A percentile compares a stretch with the other conserved stretches of the same genome.
Evolutionary conservation across 163 green algal species (phyloP).

Genomic region (Prototheca cutis): DNA sequence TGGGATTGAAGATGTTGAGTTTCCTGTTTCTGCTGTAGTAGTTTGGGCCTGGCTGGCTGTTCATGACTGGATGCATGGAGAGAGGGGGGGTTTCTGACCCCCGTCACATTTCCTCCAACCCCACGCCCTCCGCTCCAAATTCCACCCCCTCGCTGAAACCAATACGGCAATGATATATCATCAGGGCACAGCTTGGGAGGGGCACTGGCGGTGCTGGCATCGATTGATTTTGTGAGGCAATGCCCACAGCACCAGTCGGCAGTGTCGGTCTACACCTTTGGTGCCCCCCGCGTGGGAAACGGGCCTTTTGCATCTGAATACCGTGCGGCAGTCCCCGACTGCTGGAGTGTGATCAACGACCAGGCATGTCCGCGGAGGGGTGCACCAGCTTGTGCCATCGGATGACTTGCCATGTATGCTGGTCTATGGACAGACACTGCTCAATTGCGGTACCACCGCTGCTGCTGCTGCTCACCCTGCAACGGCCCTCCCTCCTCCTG

Average conservation of each 20-base stretch:
- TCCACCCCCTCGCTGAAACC: too few relatives aligned
- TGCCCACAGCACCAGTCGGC: background rate
- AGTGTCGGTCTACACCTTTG: constrained; percentile 3
- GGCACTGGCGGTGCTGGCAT: constrained; percentile 1
- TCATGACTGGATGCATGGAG: too few relatives aligned
- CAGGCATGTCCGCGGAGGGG: background rate
- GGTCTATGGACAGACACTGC: too few relatives aligned
- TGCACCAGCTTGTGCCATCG: background rate
- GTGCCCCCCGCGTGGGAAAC: background rate
- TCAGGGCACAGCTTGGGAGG: background rate
- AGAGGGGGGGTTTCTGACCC: too few relatives aligned
- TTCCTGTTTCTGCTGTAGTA: too few relatives aligned
- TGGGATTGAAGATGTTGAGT: too few relatives aligned
- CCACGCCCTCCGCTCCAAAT: too few relatives aligned
- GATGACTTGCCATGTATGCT: too few relatives aligned
- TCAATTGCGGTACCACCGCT: background rate
- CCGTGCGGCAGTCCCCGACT: background rate
- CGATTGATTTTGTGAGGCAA: background rate
- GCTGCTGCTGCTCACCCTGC: background rate
- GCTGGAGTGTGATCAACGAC: constrained; percentile 3
- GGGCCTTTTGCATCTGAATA: background rate
- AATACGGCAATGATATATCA: too few relatives aligned
- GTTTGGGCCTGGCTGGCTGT: too few relatives aligned
- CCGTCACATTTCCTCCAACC: too few relatives aligned
- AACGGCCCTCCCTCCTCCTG: background rate